phyloP scores from a whole-genome alignment of 108 stramenopile genomes.

The Schizochytrium sp. region DNA sequence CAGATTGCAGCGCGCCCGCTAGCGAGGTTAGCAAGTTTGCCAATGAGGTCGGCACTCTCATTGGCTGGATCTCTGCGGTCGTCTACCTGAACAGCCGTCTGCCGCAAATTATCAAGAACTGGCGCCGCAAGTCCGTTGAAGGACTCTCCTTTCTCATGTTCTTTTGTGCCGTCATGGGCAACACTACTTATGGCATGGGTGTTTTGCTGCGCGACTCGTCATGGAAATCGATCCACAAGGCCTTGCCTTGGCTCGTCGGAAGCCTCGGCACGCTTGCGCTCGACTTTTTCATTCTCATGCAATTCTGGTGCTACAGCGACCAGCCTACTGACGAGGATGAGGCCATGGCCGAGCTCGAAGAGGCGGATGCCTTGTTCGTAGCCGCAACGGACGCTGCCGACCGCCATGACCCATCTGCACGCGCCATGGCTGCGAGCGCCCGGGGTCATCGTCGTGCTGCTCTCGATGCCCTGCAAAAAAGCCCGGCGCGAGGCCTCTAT shows the following conservation, averaged over 20 bases:
- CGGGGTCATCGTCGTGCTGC: background rate
- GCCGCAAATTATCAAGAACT: constrained; percentile 25
- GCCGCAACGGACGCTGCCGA: background rate
- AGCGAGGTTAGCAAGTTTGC: background rate
- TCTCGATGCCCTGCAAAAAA: background rate
- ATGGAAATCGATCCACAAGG: constrained; percentile 18
- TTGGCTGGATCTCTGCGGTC: constrained; percentile 15
- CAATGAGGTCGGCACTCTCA: background rate
- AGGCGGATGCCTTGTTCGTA: background rate
- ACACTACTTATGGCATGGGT: background rate
- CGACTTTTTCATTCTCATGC: constrained; percentile 21
- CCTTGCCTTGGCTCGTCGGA: constrained; percentile 22
- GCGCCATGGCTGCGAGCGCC: background rate
- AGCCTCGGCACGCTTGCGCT: constrained; percentile 7
- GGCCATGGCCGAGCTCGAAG: background rate
- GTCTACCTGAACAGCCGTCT: constrained; percentile 25
- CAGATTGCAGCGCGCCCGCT: background rate
- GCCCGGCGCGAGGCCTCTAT: background rate
- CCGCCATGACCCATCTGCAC: background rate
- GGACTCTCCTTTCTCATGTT: constrained; percentile 30
- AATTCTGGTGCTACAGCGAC: constrained; percentile 12
- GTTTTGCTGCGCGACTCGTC: background rate
- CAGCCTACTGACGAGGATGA: background rate
- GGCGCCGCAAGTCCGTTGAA: background rate
- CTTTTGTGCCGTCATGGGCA: constrained; percentile 28